Percentiles rank a stretch among this genome's conserved stretches.
phyloP scores from a whole-genome alignment of 495 filamentous ascomycete species.

The Pseudevernia furfuracea region DNA sequence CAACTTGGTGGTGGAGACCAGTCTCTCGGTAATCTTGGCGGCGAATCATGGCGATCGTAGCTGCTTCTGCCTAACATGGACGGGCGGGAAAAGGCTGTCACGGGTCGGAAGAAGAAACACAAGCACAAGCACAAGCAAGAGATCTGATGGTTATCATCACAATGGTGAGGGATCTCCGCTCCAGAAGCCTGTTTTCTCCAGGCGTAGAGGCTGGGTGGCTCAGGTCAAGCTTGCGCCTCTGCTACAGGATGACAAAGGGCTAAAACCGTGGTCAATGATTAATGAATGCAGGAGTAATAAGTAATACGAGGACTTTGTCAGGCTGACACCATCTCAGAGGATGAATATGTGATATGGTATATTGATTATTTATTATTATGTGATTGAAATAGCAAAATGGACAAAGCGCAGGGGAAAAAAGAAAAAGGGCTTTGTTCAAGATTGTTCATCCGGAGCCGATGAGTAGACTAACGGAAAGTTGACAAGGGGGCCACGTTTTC shows the following conservation, averaged over 20 bases:
- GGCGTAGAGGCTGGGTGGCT: background rate
- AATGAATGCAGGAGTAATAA: too few species aligned
- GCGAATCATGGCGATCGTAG: background rate
- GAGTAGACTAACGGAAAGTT: slow-evolving; percentile 1
- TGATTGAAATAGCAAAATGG: background rate
- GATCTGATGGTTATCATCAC: too few species aligned
- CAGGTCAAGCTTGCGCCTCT: background rate
- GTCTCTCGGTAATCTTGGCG: background rate
- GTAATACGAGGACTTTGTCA: background rate
- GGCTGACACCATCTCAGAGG: background rate
- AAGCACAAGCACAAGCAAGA: background rate
- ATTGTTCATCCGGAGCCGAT: slow-evolving; percentile 2
- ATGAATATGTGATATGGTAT: background rate
- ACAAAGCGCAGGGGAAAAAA: background rate
- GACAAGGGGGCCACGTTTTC: slow-evolving; percentile 20
- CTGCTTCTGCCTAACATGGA: background rate
- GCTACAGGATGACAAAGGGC: background rate
- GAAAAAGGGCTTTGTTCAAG: slow-evolving; percentile 3
- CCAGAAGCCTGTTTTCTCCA: background rate
- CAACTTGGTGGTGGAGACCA: background rate
- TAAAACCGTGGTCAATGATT: background rate
- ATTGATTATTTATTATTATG: background rate
- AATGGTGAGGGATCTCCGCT: too few species aligned
- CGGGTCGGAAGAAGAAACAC: background rate
- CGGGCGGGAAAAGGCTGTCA: background rate